A percentile compares a stretch with the other conserved stretches of the same genome.
Conservation (phyloP, 306 rosid genomes). For the Canavalia ensiformis region DNA sequence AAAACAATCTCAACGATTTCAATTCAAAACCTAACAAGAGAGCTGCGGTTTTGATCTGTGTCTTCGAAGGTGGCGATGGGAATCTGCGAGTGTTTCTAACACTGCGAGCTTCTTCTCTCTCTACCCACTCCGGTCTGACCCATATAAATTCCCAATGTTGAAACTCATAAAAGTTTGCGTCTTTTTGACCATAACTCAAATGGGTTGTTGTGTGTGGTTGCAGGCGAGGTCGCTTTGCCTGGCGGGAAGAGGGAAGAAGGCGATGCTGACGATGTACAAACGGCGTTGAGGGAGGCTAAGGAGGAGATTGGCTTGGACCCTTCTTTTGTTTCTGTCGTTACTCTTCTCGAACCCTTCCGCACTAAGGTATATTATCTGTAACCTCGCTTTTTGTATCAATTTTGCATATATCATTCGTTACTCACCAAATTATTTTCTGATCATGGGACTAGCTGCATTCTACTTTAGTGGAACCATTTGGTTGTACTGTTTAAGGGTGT, state of each 20-base stretch:
- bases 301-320: conserved; percentile 92
- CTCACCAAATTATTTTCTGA: too few species aligned
- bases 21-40: conserved; percentile 52
- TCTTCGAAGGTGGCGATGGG: conserved; percentile 61
- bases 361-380: conserved; percentile 41
- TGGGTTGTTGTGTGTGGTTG: conserved; percentile 35
- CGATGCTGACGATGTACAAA: conserved; percentile 73
- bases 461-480: too few species aligned
- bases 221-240: conserved; percentile 91
- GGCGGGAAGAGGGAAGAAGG: conserved; percentile 82
- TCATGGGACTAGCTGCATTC: too few species aligned
- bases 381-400: too few species aligned
- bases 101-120: conserved; percentile 76
- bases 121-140: conserved; percentile 71
- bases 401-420: too few species aligned
- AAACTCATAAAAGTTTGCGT: neutral
- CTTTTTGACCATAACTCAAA: neutral
- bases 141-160: too few species aligned
- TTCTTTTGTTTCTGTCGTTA: conserved; percentile 66
- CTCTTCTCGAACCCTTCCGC: conserved; percentile 65
- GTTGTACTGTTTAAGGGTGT: too few species aligned
- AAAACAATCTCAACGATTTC: conserved; percentile 17
- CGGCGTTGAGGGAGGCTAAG: conserved; percentile 90
- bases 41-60: conserved; percentile 80
- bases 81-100: conserved; percentile 73